Evolutionary conservation across 2,329 filamentous ascomycete species (phyloP).

Genomic region (Leptoxyphium fumago): DNA sequence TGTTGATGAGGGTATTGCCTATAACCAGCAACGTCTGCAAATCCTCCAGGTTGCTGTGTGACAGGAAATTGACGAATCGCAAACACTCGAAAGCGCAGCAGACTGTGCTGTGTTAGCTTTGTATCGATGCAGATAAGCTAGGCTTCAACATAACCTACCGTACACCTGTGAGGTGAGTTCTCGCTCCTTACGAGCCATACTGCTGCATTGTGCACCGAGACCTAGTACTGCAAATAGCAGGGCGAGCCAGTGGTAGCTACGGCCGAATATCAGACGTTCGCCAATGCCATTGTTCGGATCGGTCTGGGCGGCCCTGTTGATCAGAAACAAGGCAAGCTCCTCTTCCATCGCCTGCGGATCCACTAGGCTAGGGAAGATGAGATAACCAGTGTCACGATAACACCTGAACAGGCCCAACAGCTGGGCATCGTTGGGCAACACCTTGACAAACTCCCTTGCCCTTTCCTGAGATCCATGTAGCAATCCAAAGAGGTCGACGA

Average conservation of each 20-base stretch:
- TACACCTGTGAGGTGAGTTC: slow-evolving; percentile 51
- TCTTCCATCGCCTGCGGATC: slow-evolving; percentile 41
- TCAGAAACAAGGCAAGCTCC: slow-evolving; percentile 39
- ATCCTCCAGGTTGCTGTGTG: slow-evolving; percentile 44
- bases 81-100: slow-evolving; percentile 52
- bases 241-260: slow-evolving; percentile 43
- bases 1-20: slow-evolving; percentile 34
- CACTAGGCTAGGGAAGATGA: slow-evolving; percentile 46
- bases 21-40: slow-evolving; percentile 49
- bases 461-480: slow-evolving; percentile 44
- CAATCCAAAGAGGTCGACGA: slow-evolving; percentile 48
- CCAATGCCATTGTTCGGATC: slow-evolving; percentile 30
- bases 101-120: slow-evolving; percentile 26
- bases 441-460: slow-evolving; percentile 42
- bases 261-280: slow-evolving; percentile 42
- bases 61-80: slow-evolving; percentile 49
- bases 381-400: slow-evolving; percentile 43
- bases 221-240: slow-evolving; percentile 48
- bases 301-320: slow-evolving; percentile 32
- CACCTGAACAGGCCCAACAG: slow-evolving; percentile 43
- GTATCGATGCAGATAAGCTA: neutral
- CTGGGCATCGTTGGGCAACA: slow-evolving; percentile 43
- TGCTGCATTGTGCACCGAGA: slow-evolving; percentile 46
- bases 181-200: slow-evolving; percentile 41
- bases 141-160: slow-evolving; percentile 24